Evolutionary conservation across 495 filamentous ascomycete genomes (phyloP).

Genomic region (Podospora tetraspora): DNA sequence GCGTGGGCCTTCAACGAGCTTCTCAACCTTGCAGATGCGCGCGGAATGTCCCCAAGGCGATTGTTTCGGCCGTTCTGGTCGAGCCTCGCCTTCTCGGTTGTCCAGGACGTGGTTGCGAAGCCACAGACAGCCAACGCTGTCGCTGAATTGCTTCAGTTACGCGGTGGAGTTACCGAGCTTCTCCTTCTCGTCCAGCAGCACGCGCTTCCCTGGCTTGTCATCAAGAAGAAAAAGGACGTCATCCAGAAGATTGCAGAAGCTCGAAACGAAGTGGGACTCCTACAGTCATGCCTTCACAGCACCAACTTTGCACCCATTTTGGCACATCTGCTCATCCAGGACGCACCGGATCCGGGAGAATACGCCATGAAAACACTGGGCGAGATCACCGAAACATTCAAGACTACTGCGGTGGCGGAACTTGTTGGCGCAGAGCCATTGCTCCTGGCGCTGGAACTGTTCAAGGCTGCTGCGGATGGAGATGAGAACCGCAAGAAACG

Average conservation of each 20-base stretch:
- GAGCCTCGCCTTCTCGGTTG: conserved; percentile 68
- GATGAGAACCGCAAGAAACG: conserved; percentile 53
- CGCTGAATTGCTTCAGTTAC: conserved; percentile 67
- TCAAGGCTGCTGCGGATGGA: conserved; percentile 72
- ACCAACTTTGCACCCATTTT: conserved; percentile 75
- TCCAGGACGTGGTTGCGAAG: conserved; percentile 70
- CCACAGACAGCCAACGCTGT: conserved; percentile 78
- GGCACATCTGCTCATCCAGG: conserved; percentile 70
- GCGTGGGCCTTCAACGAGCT: conserved; percentile 72
- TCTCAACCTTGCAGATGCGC: conserved; percentile 58
- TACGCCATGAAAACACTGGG: conserved; percentile 63
- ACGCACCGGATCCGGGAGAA: conserved; percentile 57
- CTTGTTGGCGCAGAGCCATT: conserved; percentile 72
- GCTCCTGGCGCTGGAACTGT: conserved; percentile 68
- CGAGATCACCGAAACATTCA: conserved; percentile 63
- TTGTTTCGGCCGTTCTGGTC: conserved; percentile 84
- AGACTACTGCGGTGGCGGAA: conserved; percentile 56
- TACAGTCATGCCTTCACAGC: conserved; percentile 44
- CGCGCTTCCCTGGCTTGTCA: conserved; percentile 79
- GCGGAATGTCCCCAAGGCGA: conserved; percentile 52
- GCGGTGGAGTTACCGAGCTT: conserved; percentile 58
- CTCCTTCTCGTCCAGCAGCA: conserved; percentile 71
- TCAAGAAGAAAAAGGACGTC: conserved; percentile 69
- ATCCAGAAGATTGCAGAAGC: conserved; percentile 75
- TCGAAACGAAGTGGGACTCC: conserved; percentile 47